Conservation (phyloP, 2,329 filamentous ascomycete genomes). For the Sclerotinia spermophila region DNA sequence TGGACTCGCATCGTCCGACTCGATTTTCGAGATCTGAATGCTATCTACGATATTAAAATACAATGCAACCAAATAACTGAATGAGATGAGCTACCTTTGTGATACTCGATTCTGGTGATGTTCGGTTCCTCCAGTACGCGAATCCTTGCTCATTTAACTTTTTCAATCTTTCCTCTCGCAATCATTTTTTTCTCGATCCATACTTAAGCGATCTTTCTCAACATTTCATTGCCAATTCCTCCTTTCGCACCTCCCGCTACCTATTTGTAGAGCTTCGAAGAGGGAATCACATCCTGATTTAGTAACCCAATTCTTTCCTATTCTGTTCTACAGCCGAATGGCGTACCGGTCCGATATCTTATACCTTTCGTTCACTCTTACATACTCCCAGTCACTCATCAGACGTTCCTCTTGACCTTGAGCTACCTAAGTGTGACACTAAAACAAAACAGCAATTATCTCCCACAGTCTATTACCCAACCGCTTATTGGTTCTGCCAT, state of each 20-base stretch:
- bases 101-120: not conserved
- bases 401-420: not conserved
- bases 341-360: accelerated
- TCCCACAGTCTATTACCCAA: not conserved
- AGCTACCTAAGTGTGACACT: not conserved
- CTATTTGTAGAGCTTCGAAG: not conserved
- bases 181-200: no score
- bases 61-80: not conserved
- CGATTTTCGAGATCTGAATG: constrained; percentile 7
- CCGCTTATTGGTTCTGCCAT: not conserved
- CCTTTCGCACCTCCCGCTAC: not conserved
- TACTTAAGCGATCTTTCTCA: no score
- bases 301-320: not conserved
- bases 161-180: not conserved
- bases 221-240: no score
- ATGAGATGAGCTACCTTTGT: not conserved
- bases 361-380: not conserved
- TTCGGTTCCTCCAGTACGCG: not conserved
- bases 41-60: constrained; percentile 5
- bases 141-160: not conserved
- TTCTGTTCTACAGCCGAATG: not conserved
- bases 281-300: not conserved
- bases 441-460: not conserved
- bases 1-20: not conserved
- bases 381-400: not conserved